A percentile compares a stretch with the other conserved stretches of the same genome.
phyloP scores from a whole-genome alignment of 2,329 filamentous ascomycete species.

The Zymoseptoria crescenta region DNA sequence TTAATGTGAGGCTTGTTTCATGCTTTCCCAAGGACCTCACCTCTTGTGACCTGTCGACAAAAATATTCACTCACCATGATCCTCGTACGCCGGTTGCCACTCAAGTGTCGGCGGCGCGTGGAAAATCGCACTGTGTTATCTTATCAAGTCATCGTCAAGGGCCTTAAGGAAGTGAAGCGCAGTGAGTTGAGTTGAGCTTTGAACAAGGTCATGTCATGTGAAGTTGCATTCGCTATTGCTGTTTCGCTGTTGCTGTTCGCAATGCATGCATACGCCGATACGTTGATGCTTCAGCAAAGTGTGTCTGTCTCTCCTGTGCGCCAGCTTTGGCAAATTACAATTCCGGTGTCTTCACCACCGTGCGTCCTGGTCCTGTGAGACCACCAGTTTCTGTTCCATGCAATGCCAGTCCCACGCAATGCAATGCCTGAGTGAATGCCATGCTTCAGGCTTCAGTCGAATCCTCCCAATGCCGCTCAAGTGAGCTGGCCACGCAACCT shows the following conservation, averaged over 20 bases:
- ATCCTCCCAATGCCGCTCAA: not conserved
- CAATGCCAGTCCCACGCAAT: not conserved
- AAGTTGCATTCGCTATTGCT: constrained; percentile 8
- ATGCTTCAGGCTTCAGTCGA: not conserved
- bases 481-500: not conserved
- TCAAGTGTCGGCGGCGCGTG: no score
- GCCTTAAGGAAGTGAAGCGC: not conserved
- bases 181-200: not conserved
- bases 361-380: not conserved
- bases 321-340: not conserved
- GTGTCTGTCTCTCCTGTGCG: not conserved
- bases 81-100: no score
- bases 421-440: not conserved
- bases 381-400: not conserved
- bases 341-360: not conserved
- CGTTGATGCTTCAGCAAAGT: not conserved
- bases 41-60: not conserved
- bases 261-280: not conserved
- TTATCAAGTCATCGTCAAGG: not conserved
- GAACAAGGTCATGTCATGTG: not conserved
- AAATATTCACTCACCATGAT: no score
- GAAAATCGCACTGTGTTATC: not conserved
- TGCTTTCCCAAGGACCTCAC: not conserved
- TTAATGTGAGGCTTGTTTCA: not conserved
- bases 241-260: not conserved